Evolutionary conservation across 2,329 filamentous ascomycete species (phyloP).

Genomic region (Diplocarpon rosae): DNA sequence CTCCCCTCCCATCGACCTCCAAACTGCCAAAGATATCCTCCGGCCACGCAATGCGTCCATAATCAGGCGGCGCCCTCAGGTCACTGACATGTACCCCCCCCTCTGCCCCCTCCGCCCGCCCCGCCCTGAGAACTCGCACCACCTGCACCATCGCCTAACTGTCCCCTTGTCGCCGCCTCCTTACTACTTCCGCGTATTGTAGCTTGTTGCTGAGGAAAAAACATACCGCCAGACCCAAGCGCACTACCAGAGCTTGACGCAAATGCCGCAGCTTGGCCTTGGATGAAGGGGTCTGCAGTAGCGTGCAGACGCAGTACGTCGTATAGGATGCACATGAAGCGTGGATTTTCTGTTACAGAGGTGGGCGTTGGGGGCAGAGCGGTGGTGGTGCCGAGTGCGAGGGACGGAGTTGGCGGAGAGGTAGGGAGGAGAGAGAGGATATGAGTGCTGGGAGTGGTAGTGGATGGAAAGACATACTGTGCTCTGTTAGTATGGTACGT

Average conservation of each 20-base stretch:
- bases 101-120: constrained; percentile 45
- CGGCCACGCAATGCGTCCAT: constrained; percentile 56
- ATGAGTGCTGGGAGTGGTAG: constrained; percentile 35
- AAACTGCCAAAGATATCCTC: constrained; percentile 61
- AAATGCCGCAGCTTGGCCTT: constrained; percentile 47
- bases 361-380: constrained; percentile 48
- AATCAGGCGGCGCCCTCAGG: constrained; percentile 51
- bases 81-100: constrained; percentile 59
- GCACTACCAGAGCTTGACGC: constrained; percentile 45
- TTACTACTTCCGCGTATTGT: constrained; percentile 15
- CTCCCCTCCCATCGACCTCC: constrained; percentile 47
- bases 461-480: constrained; percentile 48
- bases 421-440: constrained; percentile 50
- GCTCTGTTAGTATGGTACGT: not conserved
- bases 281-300: constrained; percentile 42
- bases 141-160: constrained; percentile 37
- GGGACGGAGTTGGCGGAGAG: constrained; percentile 38
- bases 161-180: constrained; percentile 29
- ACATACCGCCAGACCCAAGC: constrained; percentile 40
- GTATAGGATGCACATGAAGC: constrained; percentile 48
- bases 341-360: constrained; percentile 47
- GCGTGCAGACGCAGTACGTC: constrained; percentile 45
- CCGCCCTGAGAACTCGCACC: constrained; percentile 50
- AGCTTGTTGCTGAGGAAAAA: constrained; percentile 32
- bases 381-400: constrained; percentile 50